Evolutionary conservation across 352 stramenopile species (phyloP).

Genomic region (Phytophthora capsici): DNA sequence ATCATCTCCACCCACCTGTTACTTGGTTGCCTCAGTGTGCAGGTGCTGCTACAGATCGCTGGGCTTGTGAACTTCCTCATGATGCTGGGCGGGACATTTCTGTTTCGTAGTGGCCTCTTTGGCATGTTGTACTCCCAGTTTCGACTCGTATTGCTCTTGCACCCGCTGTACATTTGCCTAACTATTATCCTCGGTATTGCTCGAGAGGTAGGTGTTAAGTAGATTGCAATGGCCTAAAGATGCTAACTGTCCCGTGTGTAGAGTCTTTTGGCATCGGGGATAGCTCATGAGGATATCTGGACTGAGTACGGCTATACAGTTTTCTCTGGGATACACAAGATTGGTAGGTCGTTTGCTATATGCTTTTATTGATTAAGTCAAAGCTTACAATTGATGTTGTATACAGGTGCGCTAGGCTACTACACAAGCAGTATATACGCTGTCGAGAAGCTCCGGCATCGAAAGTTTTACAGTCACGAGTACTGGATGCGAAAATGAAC

Average conservation of each 20-base stretch:
- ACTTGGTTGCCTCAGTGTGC: constrained; percentile 40
- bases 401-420: constrained; percentile 51
- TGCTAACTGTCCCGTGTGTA: constrained; percentile 13
- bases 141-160: constrained; percentile 47
- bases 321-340: constrained; percentile 63
- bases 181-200: constrained; percentile 50
- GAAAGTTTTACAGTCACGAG: constrained; percentile 64
- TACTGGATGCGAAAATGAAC: constrained; percentile 51
- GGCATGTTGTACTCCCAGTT: constrained; percentile 66
- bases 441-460: constrained; percentile 54
- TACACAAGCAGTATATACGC: constrained; percentile 61
- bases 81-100: constrained; percentile 66
- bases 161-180: constrained; percentile 56
- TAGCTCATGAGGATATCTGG: constrained; percentile 49
- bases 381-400: neutral
- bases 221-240: neutral
- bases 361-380: neutral
- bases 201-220: constrained; percentile 37
- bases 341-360: constrained; percentile 32
- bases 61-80: constrained; percentile 62
- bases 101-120: constrained; percentile 78
- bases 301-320: constrained; percentile 44
- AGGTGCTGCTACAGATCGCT: constrained; percentile 71
- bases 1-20: neutral
- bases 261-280: constrained; percentile 41